Evolutionary conservation across 2,329 filamentous ascomycete species (phyloP).

Genomic region (Polychaeton citri): DNA sequence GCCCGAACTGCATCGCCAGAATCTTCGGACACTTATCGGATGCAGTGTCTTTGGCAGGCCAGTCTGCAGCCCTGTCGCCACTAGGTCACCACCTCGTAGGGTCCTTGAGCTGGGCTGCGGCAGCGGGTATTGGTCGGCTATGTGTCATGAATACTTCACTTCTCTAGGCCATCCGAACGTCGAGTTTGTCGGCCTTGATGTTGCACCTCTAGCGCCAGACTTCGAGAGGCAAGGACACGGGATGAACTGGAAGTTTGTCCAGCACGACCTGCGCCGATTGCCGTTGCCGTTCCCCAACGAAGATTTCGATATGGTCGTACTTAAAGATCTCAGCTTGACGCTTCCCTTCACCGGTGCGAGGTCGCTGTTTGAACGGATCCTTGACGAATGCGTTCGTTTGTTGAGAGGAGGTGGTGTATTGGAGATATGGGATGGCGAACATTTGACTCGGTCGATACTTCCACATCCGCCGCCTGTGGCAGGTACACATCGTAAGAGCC

Average conservation of each 20-base stretch:
- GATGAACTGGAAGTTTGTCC: constrained; percentile 78
- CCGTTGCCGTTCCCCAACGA: constrained; percentile 67
- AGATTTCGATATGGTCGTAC: constrained; percentile 78
- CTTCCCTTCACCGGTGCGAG: constrained; percentile 36
- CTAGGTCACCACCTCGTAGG: constrained; percentile 54
- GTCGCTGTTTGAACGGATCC: constrained; percentile 37
- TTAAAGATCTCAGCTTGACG: constrained; percentile 70
- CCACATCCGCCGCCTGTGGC: constrained; percentile 56
- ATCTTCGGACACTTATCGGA: constrained; percentile 66
- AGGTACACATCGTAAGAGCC: constrained; percentile 46
- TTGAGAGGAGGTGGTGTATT: constrained; percentile 65
- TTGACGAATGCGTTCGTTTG: constrained; percentile 65
- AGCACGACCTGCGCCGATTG: constrained; percentile 65
- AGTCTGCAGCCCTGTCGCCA: constrained; percentile 56
- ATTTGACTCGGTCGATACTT: constrained; percentile 67
- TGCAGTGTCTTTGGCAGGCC: constrained; percentile 71
- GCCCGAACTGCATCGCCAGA: constrained; percentile 75
- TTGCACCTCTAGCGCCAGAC: constrained; percentile 57
- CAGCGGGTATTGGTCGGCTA: constrained; percentile 76
- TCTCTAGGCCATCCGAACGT: constrained; percentile 55
- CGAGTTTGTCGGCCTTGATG: constrained; percentile 70
- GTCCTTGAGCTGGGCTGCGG: constrained; percentile 84
- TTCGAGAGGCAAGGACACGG: constrained; percentile 46
- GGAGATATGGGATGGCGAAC: constrained; percentile 84
- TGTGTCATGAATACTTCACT: constrained; percentile 70